phyloP scores from a whole-genome alignment of 1,284 basidiomycete genomes.

The Farysia itapuensis region DNA sequence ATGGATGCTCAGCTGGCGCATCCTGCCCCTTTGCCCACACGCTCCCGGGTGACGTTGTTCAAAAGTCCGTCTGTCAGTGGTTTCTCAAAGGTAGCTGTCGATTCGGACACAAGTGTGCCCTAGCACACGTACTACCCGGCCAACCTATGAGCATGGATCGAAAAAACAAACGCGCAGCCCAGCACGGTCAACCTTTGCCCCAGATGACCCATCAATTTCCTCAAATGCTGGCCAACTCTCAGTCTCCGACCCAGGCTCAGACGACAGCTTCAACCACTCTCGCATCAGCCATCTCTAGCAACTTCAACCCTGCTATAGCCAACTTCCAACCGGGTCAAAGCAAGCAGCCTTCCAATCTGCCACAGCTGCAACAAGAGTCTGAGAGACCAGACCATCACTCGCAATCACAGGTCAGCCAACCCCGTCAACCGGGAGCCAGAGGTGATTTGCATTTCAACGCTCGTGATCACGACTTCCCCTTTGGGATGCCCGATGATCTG shows the following conservation, averaged over 20 bases:
- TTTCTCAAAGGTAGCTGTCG: slow-evolving; percentile 87
- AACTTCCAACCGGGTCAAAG: not conserved
- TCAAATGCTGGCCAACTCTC: not conserved
- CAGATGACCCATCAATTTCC: slow-evolving; percentile 11
- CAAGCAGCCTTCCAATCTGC: not conserved
- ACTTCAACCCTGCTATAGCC: not conserved
- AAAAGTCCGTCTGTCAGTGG: slow-evolving; percentile 90
- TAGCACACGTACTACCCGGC: slow-evolving; percentile 86
- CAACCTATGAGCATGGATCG: slow-evolving; percentile 84
- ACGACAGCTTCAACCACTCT: not conserved
- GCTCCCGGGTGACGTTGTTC: slow-evolving; percentile 58
- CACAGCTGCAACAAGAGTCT: not conserved
- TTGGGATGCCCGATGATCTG: slow-evolving; percentile 68
- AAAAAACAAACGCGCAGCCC: slow-evolving; percentile 96
- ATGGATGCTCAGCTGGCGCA: slow-evolving; percentile 78
- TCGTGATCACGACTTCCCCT: slow-evolving; percentile 75
- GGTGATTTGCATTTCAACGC: slow-evolving; percentile 65
- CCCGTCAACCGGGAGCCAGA: not conserved
- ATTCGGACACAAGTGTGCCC: slow-evolving; percentile 87
- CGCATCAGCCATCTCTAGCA: not conserved
- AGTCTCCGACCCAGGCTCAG: not conserved
- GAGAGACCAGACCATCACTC: too few relatives aligned
- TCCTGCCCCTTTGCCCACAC: slow-evolving; percentile 91
- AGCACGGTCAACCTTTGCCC: slow-evolving; percentile 62
- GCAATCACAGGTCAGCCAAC: slow-evolving; percentile 5